Evolutionary conservation across 2,329 filamentous ascomycete species (phyloP), one percentile per base, ranked within the genome.

Genomic region (Hypoxylon sp.): DNA sequence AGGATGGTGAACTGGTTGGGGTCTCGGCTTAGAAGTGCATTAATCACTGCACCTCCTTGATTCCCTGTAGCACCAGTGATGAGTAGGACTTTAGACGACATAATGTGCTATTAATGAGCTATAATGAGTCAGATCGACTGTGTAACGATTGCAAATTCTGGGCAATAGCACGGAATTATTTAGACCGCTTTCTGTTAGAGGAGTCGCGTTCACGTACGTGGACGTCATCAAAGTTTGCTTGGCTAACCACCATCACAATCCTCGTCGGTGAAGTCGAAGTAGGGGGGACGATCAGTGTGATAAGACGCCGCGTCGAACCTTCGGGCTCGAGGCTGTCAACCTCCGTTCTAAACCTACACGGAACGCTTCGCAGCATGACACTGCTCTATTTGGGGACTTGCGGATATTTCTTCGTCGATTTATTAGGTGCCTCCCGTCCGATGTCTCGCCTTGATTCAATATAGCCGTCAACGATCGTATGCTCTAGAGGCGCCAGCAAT

Each of bases 61-160:
- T 83, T 82, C 48, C 84, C 84, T 0, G 84, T 85, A 11, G 83
- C 83, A 44, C 83, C 83, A 19, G 81, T 83, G 53, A 85, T 74
- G 63, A 86, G 79, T 56, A 84, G 72, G 13, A 72, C 55, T 71
- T 75, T 77, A 42, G 56, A 44, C 31, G 76, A 52, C 78, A 80
- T 80, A 50, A 37, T 74, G 65, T 44, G 42, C 56, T 19, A 29
- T 24, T 54, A 48, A 44, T 31, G 29, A 50, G 33, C 17, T 44
- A 22, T 39, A 44, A 26, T 42, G 52, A n/a, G 22, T 19, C 22
- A 29, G 37, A 44, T 26, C 14, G n/a, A 26, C 51, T 31, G 47
- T 50, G 47, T 31, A 29, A 50, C 47, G 17, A 17, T 44, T 19
- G 17, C 11, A 24, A 35, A 37, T 13, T n/a, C 42, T 5, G 37